Evolutionary conservation across 805 yeast genomes (phyloP), one percentile per base, ranked within the genome.

Genomic region (Lipomyces japonicus): DNA sequence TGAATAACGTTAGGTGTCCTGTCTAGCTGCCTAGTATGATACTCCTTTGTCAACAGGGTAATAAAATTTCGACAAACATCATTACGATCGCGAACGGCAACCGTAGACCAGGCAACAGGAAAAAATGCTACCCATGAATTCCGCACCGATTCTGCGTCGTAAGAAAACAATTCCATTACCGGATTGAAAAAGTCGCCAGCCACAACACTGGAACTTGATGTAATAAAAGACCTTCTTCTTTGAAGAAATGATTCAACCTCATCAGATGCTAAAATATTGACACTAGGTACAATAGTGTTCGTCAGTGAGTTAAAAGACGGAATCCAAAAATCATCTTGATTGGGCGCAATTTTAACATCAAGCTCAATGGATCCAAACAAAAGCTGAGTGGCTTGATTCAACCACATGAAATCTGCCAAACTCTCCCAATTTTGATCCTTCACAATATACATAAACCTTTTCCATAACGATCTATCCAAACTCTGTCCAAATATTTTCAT

Each of bases 361-460:
- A 66, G 67, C 50, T 82, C 83, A 58, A 86, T 81, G 0, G 95
- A 75, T 0, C 93, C 95, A 62, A 84, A 87, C 4, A 93, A 68
- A 25, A 95, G 68, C 63, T 90, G 96, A 18, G 87, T 72, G 0
- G 96, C 97, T 66, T 91, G 97, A 65, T 88, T 88, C 54, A 91
- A 69, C 98, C 98, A 93, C 37, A 89, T 86, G 61, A 85, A 86
- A 58, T 93, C 98, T 0, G 95, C 90, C 34, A 93, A 71, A 58
- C 79, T 84, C 64, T 93, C 99, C 99, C 99, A 93, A 62, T 88
- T 91, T 65, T 93, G 99, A 61, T 93, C 97, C 34, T 91, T 73
- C n/a, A 95, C 77, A 6, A 91, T 83, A 60, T 95, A 95, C 57
- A 83, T 81, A 31, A 93, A 71, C 50, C 98, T 75, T 65, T 86